Evolutionary conservation across 768 basidiomycete genomes (phyloP).

Genomic region (Mycena chlorophos): DNA sequence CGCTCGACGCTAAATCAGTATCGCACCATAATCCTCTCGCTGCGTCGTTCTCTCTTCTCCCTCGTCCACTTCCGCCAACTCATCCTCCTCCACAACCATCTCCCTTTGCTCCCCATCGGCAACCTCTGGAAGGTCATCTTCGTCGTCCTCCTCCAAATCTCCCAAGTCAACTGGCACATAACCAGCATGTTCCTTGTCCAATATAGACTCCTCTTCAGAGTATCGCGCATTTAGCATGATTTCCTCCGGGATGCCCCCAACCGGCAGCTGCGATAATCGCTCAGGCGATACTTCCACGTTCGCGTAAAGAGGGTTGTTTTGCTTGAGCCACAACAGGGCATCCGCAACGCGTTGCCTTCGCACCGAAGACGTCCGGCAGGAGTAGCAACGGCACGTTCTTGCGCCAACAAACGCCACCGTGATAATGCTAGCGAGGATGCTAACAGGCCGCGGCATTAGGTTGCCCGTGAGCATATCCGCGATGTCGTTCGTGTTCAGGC

Average conservation of each 20-base stretch:
- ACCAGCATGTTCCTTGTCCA: conserved; percentile 16
- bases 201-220: not conserved
- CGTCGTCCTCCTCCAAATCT: not conserved
- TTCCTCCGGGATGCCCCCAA: conserved; percentile 5
- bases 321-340: conserved; percentile 34
- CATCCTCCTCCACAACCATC: not conserved
- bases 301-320: conserved; percentile 29
- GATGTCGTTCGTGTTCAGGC: conserved; percentile 18
- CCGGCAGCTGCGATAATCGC: not conserved
- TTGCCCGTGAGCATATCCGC: conserved; percentile 22
- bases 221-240: not conserved
- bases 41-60: no score
- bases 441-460: conserved; percentile 17
- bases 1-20: no score
- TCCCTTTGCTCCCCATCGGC: conserved; percentile 1
- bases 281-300: conserved; percentile 24
- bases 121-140: not conserved
- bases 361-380: conserved; percentile 29
- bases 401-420: conserved; percentile 32
- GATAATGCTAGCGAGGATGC: conserved; percentile 25
- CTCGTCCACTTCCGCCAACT: no score
- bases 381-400: conserved; percentile 19
- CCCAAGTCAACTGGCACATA: not conserved
- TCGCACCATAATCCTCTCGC: no score
- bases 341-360: conserved; percentile 17